A percentile compares a stretch with the other conserved stretches of the same genome.
Conservation (phyloP, 2,329 filamentous ascomycete genomes). For the Berkeleyomyces rouxiae region DNA sequence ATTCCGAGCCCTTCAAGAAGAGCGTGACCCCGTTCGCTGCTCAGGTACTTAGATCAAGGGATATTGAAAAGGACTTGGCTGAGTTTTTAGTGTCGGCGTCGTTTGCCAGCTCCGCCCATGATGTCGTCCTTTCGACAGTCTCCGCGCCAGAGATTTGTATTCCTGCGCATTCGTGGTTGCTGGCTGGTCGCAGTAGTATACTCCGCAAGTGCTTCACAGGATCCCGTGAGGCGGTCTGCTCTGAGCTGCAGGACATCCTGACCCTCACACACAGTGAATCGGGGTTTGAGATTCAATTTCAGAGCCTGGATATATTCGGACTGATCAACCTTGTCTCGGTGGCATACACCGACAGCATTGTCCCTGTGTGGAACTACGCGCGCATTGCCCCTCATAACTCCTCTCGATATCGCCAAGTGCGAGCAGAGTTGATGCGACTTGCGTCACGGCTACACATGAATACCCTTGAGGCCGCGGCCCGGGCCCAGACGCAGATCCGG, state of each 20-base stretch:
- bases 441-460: constrained; percentile 53
- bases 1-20: constrained; percentile 22
- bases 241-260: constrained; percentile 43
- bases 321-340: constrained; percentile 67
- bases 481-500: constrained; percentile 52
- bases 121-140: constrained; percentile 35
- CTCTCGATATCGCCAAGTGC: constrained; percentile 60
- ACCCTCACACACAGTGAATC: constrained; percentile 27
- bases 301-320: constrained; percentile 56
- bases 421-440: constrained; percentile 76
- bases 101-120: constrained; percentile 26
- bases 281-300: constrained; percentile 27
- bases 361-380: constrained; percentile 78
- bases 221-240: constrained; percentile 36
- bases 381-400: constrained; percentile 48
- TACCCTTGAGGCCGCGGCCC: constrained; percentile 59
- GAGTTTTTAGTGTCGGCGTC: constrained; percentile 29
- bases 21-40: constrained; percentile 34
- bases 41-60: constrained; percentile 42
- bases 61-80: constrained; percentile 47
- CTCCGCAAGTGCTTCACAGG: constrained; percentile 46
- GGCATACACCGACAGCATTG: constrained; percentile 59
- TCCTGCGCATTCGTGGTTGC: constrained; percentile 67
- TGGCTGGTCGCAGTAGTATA: constrained; percentile 56
- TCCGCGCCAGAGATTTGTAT: constrained; percentile 52